These are phyloP conservation scores for Colletotrichum coccodes DNA, from an alignment of 2,329 filamentous ascomycete species.

Conservation along the genomic window DNA sequence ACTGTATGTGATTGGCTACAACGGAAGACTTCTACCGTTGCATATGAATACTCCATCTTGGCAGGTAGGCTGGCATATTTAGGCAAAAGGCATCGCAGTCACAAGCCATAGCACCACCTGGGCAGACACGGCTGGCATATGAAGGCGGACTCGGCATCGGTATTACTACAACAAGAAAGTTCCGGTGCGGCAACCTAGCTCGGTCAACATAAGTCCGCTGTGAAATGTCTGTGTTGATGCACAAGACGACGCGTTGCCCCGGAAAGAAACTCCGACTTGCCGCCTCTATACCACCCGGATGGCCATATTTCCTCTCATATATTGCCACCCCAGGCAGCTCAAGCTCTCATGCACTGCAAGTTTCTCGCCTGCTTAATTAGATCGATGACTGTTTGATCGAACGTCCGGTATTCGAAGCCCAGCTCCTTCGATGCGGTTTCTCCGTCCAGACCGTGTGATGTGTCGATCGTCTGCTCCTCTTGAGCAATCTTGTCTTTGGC, in stretches of 20 bases:
- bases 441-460: slow-evolving; percentile 54
- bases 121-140: neutral
- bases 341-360: slow-evolving; percentile 33
- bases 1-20: neutral
- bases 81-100: neutral
- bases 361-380: slow-evolving; percentile 40
- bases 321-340: too few relatives aligned
- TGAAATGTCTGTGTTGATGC: neutral
- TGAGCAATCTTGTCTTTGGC: slow-evolving; percentile 41
- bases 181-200: neutral
- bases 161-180: neutral
- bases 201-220: too few relatives aligned
- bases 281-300: too few relatives aligned
- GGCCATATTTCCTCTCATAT: too few relatives aligned
- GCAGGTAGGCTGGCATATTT: neutral
- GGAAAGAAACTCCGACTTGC: neutral
- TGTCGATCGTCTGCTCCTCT: slow-evolving; percentile 47
- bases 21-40: neutral
- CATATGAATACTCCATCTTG: neutral
- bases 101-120: neutral
- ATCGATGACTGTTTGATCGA: slow-evolving; percentile 48
- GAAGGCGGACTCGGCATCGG: too few relatives aligned
- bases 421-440: slow-evolving; percentile 51
- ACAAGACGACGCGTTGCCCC: neutral
- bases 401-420: slow-evolving; percentile 47